phyloP scores from a whole-genome alignment of 306 rosid species.

The Prunus padus region DNA sequence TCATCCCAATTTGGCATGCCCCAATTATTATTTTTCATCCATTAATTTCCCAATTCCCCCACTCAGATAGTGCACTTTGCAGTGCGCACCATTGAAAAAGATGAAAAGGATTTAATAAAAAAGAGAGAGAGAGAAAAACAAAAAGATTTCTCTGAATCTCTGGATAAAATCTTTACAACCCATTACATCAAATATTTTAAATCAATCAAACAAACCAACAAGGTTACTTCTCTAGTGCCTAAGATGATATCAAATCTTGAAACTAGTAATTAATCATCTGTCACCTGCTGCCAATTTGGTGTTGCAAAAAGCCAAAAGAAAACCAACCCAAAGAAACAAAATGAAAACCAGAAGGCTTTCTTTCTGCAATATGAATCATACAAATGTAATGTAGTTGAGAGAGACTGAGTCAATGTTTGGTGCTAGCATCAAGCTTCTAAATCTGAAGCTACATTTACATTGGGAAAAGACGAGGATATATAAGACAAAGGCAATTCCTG shows the following conservation, averaged over 20 bases:
- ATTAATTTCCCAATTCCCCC: not conserved
- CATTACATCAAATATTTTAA: not conserved
- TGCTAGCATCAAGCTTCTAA: not conserved
- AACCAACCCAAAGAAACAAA: not conserved
- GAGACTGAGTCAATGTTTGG: not conserved
- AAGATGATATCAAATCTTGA: not conserved
- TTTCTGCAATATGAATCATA: not conserved
- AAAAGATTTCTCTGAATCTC: not conserved
- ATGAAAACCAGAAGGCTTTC: not conserved
- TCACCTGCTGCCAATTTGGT: not conserved
- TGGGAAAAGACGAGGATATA: not conserved
- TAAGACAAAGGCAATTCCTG: constrained; percentile 25
- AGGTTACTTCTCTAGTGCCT: not conserved
- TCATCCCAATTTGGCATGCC: not conserved
- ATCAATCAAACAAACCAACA: not conserved
- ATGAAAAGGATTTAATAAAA: not conserved
- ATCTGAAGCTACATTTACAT: not conserved
- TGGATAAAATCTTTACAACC: not conserved
- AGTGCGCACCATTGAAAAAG: not conserved
- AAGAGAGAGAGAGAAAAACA: no score
- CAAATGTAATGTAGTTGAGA: not conserved
- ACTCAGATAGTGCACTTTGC: not conserved
- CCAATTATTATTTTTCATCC: not conserved
- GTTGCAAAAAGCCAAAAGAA: not conserved
- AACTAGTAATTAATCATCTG: not conserved